A percentile compares a stretch with the other conserved stretches of the same genome.
Evolutionary conservation across 2,329 filamentous ascomycete genomes (phyloP).

Genomic region (Ceratocystis variospora): DNA sequence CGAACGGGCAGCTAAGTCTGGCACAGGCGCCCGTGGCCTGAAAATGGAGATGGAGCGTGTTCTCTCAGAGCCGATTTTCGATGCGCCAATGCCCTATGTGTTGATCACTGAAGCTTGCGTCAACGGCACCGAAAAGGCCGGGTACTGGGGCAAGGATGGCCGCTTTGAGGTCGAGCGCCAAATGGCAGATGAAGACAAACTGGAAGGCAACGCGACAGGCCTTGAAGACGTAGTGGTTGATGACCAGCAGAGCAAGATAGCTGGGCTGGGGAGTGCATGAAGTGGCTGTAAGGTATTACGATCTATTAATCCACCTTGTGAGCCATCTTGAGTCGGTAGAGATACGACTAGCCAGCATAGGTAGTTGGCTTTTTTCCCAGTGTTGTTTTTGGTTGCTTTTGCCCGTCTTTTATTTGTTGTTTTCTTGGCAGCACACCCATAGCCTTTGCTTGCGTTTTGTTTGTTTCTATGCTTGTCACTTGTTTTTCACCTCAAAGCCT

Average conservation of each 20-base stretch:
- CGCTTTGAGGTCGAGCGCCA: conserved; percentile 54
- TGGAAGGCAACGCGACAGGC: conserved; percentile 18
- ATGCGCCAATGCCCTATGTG: conserved; percentile 62
- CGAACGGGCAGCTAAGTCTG: conserved; percentile 42
- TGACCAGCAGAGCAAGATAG: conserved; percentile 31
- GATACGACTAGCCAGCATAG: not conserved
- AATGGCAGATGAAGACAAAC: conserved; percentile 47
- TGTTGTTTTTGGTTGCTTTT: conserved; percentile 1
- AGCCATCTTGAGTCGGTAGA: not conserved
- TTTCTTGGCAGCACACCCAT: not conserved
- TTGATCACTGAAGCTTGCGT: conserved; percentile 60
- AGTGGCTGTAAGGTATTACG: not conserved
- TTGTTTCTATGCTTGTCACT: not conserved
- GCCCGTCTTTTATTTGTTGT: not conserved
- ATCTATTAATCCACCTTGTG: not conserved
- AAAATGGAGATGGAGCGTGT: conserved; percentile 72
- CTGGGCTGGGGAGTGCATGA: conserved; percentile 36
- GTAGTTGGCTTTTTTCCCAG: not conserved
- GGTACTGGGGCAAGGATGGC: conserved; percentile 56
- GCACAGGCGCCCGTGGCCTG: conserved; percentile 65
- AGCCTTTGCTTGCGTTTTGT: not conserved
- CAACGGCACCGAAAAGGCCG: conserved; percentile 43
- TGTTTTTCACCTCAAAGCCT: not conserved
- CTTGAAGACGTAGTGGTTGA: conserved; percentile 4
- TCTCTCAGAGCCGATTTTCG: conserved; percentile 67